These are phyloP conservation scores for Populus pruinosa DNA, from an alignment of 345 rosid species.

Conservation along the genomic window DNA sequence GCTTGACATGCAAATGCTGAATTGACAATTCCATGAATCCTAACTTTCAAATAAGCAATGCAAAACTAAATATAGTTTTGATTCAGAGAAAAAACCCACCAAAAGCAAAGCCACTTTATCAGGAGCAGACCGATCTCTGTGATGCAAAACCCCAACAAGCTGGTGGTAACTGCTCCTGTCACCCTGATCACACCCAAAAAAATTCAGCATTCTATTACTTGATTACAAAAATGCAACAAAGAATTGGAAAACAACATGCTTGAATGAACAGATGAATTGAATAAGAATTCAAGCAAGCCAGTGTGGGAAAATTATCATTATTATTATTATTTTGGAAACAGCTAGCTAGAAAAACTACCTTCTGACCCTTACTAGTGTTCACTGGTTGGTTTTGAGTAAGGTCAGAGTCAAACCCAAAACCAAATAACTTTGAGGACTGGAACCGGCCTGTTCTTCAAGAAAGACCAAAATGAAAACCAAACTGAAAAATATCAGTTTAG, in stretches of 20 bases:
- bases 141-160: slow-evolving; percentile 62
- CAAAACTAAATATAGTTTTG: neutral
- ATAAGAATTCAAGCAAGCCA: neutral
- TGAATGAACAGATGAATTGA: neutral
- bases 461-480: slow-evolving; percentile 8
- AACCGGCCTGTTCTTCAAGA: slow-evolving; percentile 16
- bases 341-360: slow-evolving; percentile 17
- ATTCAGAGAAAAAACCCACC: slow-evolving; percentile 33
- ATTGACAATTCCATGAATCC: neutral
- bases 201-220: neutral
- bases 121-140: slow-evolving; percentile 31
- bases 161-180: slow-evolving; percentile 49
- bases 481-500: slow-evolving; percentile 14
- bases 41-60: neutral
- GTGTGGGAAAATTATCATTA: neutral
- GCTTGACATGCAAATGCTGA: neutral
- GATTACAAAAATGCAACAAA: neutral
- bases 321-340: neutral
- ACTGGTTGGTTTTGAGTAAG: slow-evolving; percentile 17
- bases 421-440: slow-evolving; percentile 17
- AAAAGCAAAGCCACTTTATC: slow-evolving; percentile 71
- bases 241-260: neutral
- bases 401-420: slow-evolving; percentile 7
- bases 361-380: slow-evolving; percentile 1
- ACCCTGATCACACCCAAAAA: slow-evolving; percentile 39